Conservation (phyloP, 169 alveolate genomes). For the Cryptosporidium parvum region DNA sequence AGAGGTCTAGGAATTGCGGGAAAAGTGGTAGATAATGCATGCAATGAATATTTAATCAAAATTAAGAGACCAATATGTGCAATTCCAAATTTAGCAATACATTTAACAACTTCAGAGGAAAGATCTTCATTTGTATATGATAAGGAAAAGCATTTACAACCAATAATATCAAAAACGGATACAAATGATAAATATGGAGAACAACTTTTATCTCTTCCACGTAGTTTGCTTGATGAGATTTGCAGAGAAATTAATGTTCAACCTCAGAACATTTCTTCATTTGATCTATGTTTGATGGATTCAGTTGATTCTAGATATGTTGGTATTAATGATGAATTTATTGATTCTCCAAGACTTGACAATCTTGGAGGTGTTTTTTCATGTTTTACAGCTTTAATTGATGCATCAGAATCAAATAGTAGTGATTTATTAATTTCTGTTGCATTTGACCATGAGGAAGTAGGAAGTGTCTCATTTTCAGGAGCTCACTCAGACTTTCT, state of each 20-base stretch:
- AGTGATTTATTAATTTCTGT: constrained; percentile 79
- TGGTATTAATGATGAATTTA: constrained; percentile 95
- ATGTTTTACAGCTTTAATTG: constrained; percentile 87
- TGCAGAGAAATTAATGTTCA: constrained; percentile 34
- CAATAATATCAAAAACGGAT: constrained; percentile 80
- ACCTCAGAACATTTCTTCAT: constrained; percentile 79
- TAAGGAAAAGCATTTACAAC: constrained; percentile 91
- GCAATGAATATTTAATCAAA: constrained; percentile 88
- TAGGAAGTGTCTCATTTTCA: constrained; percentile 90
- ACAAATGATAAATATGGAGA: constrained; percentile 37
- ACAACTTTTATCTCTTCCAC: constrained; percentile 42
- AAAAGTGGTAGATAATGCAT: constrained; percentile 89
- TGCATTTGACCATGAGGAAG: constrained; percentile 95
- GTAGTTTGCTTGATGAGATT: constrained; percentile 74
- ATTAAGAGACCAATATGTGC: constrained; percentile 90
- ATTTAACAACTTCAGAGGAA: constrained; percentile 89
- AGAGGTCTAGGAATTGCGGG: constrained; percentile 97
- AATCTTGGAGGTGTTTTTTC: constrained; percentile 91
- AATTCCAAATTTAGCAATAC: constrained; percentile 95
- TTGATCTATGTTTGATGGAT: constrained; percentile 94
- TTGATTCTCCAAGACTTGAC: constrained; percentile 94
- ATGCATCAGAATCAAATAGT: constrained; percentile 78
- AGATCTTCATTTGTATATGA: constrained; percentile 84
- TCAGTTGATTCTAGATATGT: constrained; percentile 87
- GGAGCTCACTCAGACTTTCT: constrained; percentile 92